Evolutionary conservation across 2,329 filamentous ascomycete species (phyloP).

Genomic region (Zymoseptoria brevis): DNA sequence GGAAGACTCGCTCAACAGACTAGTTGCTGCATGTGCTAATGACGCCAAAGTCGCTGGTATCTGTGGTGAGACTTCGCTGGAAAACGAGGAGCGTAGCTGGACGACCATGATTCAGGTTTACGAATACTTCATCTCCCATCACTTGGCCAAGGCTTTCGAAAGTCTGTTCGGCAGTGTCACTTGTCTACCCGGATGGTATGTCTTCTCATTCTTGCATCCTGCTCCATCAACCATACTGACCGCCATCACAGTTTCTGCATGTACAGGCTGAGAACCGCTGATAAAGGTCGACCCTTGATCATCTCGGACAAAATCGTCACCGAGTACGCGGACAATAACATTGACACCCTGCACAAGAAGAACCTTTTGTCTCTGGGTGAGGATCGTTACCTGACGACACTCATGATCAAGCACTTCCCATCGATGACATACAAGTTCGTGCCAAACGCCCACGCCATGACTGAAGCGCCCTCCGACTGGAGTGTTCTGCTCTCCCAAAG

Average conservation of each 20-base stretch:
- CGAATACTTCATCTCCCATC: constrained; percentile 98
- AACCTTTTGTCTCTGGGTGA: constrained; percentile 89
- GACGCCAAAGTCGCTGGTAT: constrained; percentile 96
- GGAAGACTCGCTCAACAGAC: constrained; percentile 83
- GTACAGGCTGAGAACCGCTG: constrained; percentile 90
- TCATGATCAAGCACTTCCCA: constrained; percentile 98
- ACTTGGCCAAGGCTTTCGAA: constrained; percentile 93
- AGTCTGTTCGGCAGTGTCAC: constrained; percentile 96
- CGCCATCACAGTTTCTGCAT: constrained; percentile 86
- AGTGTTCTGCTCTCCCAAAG: constrained; percentile 91
- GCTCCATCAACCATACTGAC: constrained; percentile 16
- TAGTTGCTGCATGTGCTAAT: constrained; percentile 87
- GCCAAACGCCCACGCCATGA: constrained; percentile 84
- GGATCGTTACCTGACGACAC: constrained; percentile 91
- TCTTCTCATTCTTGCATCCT: constrained; percentile 21
- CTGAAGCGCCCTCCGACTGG: constrained; percentile 90
- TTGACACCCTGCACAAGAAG: constrained; percentile 93
- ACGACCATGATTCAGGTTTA: constrained; percentile 99
- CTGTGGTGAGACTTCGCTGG: constrained; percentile 90
- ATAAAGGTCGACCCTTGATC: constrained; percentile 89
- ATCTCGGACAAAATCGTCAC: constrained; percentile 80
- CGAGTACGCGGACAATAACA: constrained; percentile 80
- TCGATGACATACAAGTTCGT: constrained; percentile 94
- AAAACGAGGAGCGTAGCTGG: constrained; percentile 92
- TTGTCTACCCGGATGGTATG: constrained; percentile 97